These are phyloP conservation scores for Lactarius deliciosus DNA, from an alignment of 768 basidiomycete genomes.

Conservation along the genomic window DNA sequence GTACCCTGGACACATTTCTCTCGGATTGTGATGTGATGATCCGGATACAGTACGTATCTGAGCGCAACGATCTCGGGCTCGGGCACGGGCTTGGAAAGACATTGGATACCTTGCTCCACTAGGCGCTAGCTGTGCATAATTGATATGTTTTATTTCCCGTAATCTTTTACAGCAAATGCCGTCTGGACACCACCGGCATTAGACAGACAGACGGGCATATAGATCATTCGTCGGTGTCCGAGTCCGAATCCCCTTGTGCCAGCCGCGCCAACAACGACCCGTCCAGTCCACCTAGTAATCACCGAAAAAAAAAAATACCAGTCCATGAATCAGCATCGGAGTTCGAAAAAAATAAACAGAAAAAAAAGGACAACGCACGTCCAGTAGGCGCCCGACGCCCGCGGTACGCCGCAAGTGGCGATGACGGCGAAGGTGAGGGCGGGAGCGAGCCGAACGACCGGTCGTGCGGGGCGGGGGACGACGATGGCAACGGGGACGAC, in stretches of 20 bases:
- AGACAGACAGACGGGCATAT: neutral
- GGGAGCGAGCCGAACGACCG: slow-evolving; percentile 26
- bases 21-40: neutral
- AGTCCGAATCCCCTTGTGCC: slow-evolving; percentile 25
- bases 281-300: slow-evolving; percentile 26
- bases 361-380: slow-evolving; percentile 20
- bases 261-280: slow-evolving; percentile 28
- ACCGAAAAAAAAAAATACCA: neutral
- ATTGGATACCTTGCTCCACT: neutral
- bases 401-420: slow-evolving; percentile 29
- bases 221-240: slow-evolving; percentile 21
- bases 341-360: neutral
- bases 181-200: neutral
- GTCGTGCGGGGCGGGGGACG: slow-evolving; percentile 18
- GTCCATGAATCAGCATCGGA: neutral
- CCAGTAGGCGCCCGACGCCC: slow-evolving; percentile 28
- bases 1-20: neutral
- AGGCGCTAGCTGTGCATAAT: neutral
- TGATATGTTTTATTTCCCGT: no score
- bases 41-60: neutral
- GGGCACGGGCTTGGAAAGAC: neutral
- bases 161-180: no score
- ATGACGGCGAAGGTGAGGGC: slow-evolving; percentile 23
- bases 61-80: neutral
- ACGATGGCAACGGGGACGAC: neutral